Evolutionary conservation across 73 alveolate species (phyloP), one percentile per base, ranked within the genome.

Genomic region (Effrenium voratum): DNA sequence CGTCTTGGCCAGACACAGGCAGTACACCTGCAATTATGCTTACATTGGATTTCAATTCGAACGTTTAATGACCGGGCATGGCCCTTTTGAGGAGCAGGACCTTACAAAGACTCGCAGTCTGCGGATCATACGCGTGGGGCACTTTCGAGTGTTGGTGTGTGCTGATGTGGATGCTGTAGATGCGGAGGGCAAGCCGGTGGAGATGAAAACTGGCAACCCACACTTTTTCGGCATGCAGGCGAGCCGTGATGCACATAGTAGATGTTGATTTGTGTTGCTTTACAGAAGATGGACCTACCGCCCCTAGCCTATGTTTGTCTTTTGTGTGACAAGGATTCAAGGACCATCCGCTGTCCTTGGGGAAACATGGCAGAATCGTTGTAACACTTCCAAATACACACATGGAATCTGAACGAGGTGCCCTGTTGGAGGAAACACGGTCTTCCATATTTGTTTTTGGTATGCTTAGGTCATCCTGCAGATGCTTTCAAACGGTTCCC

Each of bases 81-180:
- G 40, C 15, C 28, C n/a, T 40, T 32, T 36, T 32, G 41, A 66
- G 43, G n/a, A 66, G 16, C 77, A 66, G 28, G 77, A 66, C n/a
- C n/a, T 66, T 36, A 22, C 12, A 40, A 66, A 66, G 77, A 66
- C 77, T 6, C 43, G n/a, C 15, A 66, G 77, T 40, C 77, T 66
- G 28, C 77, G 8, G 43, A 66, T 66, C 77, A 66, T 66, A 40
- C 77, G 43, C 22, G 77, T 66, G 32, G 77, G 40, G 28, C 43
- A 40, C 36, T 66, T 66, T 40, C 28, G 4, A 16, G 77, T 66
- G 22, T 40, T 66, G 0, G 28, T 66, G 43, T 32, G 43, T 16
- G 77, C 77, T 40, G 77, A 66, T 66, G 77, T 66, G 40, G 77
- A 66, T 5, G 77, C 77, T 32, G 77, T 66, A 32, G 77, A 66